Conservation (phyloP, 495 filamentous ascomycete genomes). For the Aspergillus homomorphus region DNA sequence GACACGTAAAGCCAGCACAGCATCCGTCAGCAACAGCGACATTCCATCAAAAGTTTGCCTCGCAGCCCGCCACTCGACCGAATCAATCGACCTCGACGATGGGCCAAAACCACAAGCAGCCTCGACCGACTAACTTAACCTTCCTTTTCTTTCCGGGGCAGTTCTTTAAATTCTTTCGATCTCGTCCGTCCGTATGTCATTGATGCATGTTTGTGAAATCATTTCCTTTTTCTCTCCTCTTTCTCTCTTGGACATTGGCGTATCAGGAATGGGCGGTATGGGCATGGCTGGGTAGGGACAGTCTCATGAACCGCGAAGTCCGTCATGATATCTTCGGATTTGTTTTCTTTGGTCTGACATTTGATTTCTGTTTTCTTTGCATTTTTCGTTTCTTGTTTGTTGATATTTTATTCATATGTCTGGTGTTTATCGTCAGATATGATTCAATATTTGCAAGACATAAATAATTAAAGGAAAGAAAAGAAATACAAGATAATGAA, state of each 20-base stretch:
- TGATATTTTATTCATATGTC: constrained; percentile 1
- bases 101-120: background rate
- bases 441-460: background rate
- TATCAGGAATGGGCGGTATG: background rate
- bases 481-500: constrained; percentile 6
- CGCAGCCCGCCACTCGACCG: too few relatives aligned
- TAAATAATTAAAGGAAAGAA: background rate
- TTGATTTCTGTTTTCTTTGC: background rate
- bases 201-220: constrained; percentile 18
- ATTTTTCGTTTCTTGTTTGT: background rate
- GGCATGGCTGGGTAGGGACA: background rate
- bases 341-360: background rate
- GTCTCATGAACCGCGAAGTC: background rate
- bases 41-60: background rate
- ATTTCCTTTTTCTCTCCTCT: constrained; percentile 11
- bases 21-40: background rate
- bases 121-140: background rate
- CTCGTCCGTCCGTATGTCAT: constrained; percentile 1
- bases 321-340: constrained; percentile 2
- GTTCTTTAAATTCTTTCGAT: background rate
- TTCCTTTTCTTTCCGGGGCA: background rate
- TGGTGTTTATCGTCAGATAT: background rate
- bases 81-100: background rate
- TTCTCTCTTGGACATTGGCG: constrained; percentile 4
- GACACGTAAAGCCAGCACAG: constrained; percentile 23